Evolutionary conservation across 192 early-diverging fungal genomes (phyloP), one percentile per base, ranked within the genome.

Genomic region (Diversispora epigaea): DNA sequence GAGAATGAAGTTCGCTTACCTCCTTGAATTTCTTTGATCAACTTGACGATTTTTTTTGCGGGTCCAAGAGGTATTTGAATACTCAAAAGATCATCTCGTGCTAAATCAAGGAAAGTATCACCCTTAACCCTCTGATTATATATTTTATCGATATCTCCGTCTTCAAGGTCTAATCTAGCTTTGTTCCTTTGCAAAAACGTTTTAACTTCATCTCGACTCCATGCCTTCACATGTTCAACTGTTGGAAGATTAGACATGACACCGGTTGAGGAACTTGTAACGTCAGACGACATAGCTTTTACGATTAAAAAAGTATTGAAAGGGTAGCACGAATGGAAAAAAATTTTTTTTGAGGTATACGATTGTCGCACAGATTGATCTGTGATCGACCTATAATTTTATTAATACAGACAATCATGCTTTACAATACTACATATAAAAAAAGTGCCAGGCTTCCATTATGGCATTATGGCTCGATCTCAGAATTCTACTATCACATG

Each of bases 141-240:
- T 68, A 68, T 52, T 50, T 52, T 22, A 52, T 22, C 39, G n/a
- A 68, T 68, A 68, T 68, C 47, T 32, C 39, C 15, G 4, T 49
- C 66, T 52, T 68, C 66, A 68, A 68, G 66, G 4, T 68, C 66
- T 52, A 68, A 50, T 50, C 21, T 47, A 68, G 47, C 25, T 68
- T 14, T 68, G 17, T 25, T 68, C 19, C 40, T 52, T 68, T 68
- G 66, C 17, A 68, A 68, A 68, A 68, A 68, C 52, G 8, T 19
- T 68, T 68, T 68, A 68, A 68, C 66, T 3, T 68, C n/a, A 47
- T 68, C 66, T 68, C 46, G 47, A 68, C 47, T 68, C 47, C 17
- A 68, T 68, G 8, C 66, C 15, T 50, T 68, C 3, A 68, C 47
- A 14, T 21, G 8, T 50, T 68, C 66, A 68, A 14, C 21, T 68